Percentiles rank a stretch among this genome's conserved stretches.
These are phyloP conservation scores for Bauhinia variegata DNA, from an alignment of 306 rosid genomes.

Conservation along the genomic window DNA sequence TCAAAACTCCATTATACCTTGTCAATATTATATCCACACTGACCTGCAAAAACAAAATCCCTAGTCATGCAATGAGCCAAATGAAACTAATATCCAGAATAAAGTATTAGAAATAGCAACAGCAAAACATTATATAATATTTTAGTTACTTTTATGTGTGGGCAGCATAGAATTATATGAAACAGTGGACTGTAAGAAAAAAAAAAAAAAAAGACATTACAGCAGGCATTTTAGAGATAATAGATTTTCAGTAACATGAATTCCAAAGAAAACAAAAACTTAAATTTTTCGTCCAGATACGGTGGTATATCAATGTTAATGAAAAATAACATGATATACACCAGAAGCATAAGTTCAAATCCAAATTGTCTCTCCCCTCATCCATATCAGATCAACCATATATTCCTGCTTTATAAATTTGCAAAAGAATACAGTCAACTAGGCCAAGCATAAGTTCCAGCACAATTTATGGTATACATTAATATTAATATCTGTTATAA, in stretches of 20 bases:
- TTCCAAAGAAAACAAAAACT: slow-evolving; percentile 8
- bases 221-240: background rate
- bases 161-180: background rate
- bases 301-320: background rate
- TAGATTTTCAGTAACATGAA: background rate
- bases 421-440: background rate
- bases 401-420: too few relatives aligned
- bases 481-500: too few relatives aligned
- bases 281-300: background rate
- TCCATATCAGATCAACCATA: background rate
- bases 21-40: slow-evolving; percentile 75
- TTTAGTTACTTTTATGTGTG: slow-evolving; percentile 4
- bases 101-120: background rate
- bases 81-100: too few relatives aligned
- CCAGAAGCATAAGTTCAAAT: background rate
- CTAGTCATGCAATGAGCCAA: too few relatives aligned
- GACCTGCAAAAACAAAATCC: slow-evolving; percentile 74
- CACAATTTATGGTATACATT: too few relatives aligned
- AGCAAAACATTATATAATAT: slow-evolving; percentile 14
- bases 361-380: background rate
- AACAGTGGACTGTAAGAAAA: background rate
- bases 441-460: background rate
- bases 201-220: background rate
- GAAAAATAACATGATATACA: background rate
- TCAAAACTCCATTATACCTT: slow-evolving; percentile 60